These are phyloP conservation scores for Kentomonas sorsogonicus DNA, from an alignment of 208 protist species.

Conservation along the genomic window DNA sequence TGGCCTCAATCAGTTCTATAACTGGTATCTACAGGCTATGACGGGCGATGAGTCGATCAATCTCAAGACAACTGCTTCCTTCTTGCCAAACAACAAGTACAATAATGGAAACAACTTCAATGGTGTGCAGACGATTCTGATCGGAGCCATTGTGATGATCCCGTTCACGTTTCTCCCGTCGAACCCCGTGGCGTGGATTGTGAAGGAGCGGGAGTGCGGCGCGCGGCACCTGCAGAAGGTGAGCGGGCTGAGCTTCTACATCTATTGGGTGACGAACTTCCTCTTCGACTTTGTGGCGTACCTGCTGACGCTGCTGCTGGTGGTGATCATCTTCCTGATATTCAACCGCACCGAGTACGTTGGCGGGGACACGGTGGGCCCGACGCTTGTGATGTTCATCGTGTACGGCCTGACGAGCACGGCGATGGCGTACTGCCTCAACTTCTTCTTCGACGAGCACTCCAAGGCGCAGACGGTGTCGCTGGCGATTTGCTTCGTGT, in stretches of 20 bases:
- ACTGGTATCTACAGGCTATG: constrained; percentile 68
- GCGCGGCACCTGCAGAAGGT: constrained; percentile 20
- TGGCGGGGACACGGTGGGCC: constrained; percentile 18
- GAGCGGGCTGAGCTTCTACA: constrained; percentile 16
- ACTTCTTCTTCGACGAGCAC: constrained; percentile 56
- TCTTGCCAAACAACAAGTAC: constrained; percentile 5
- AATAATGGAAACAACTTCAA: constrained; percentile 7
- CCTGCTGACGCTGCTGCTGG: constrained; percentile 34
- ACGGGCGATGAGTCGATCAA: constrained; percentile 78
- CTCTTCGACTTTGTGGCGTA: constrained; percentile 53
- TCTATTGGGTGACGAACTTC: constrained; percentile 70
- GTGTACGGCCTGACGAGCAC: constrained; percentile 49
- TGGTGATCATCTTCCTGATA: constrained; percentile 35
- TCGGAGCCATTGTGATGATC: constrained; percentile 39
- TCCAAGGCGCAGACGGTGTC: constrained; percentile 50
- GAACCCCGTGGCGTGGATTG: constrained; percentile 24
- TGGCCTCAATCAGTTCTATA: constrained; percentile 41
- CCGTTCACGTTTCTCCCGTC: constrained; percentile 16
- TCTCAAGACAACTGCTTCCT: too few relatives aligned
- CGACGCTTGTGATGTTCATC: constrained; percentile 38
- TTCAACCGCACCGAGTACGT: constrained; percentile 52
- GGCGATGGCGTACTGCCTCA: constrained; percentile 35
- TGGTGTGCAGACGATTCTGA: constrained; percentile 38
- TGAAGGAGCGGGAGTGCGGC: constrained; percentile 22
- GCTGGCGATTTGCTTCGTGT: constrained; percentile 57